Base-by-base conservation (phyloP, 495 filamentous ascomycete genomes). In the Tetracladium marchalianum region DNA sequence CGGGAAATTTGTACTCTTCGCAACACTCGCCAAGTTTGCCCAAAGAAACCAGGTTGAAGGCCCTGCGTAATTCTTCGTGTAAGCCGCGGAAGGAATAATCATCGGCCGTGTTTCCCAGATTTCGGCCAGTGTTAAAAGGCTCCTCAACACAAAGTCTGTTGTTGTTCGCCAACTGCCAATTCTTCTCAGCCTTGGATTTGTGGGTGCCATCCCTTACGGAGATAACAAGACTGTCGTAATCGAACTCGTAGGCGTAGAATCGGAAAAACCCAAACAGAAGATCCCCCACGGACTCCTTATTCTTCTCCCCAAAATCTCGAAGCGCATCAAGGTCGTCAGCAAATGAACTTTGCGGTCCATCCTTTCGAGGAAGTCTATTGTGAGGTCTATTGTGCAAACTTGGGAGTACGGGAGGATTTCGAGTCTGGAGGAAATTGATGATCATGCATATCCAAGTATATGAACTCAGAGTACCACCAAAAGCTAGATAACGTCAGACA, bases 371-470 rank as follows among this genome's bases (percentile, higher is more conserved):
- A 31, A 66, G 64, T 54, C 78, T 78, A 54, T 82, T 65, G 51
- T 85, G 77, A 6, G 84, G 76, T 11, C 76, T 72, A 50, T 88
- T 80, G 54, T 96, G 93, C 9, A 98, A 75, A 19, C 85, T 81
- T 6, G 92, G 92, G 16, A 98, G 66, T 36, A 98, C 75, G 0
- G 90, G 90, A 36, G 90, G 88, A 49, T 87, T 72, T 55, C 92
- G 78, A 27, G 85, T 84, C 64, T 98, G 92, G 31, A 98, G 73
- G 61, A 97, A 98, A 50, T 89, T 92, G 55, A 98, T 82, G 52
- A 97, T 95, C 77, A 97, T 79, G 68, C 92, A 97, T 61, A 95
- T 96, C 92, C 92, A 98, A n/a, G 92, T 95, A 58, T 98, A 98
- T 9, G 93, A 97, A 62, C 92, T 96, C 18, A 98, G 69, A 6